phyloP scores from a whole-genome alignment of 345 rosid species.

The Adansonia digitata region DNA sequence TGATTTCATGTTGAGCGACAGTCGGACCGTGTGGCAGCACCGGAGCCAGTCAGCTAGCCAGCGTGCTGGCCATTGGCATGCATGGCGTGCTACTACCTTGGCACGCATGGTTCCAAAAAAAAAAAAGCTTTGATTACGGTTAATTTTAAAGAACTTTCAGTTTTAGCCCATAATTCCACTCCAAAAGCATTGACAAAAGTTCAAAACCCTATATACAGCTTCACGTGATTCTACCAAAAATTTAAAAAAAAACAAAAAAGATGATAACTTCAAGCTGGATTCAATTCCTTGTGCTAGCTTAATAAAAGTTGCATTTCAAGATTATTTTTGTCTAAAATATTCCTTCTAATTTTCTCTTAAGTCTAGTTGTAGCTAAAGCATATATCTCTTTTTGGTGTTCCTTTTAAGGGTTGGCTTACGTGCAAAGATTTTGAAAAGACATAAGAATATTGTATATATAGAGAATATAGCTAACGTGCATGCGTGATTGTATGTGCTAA shows the following conservation, averaged over 20 bases:
- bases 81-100: background rate
- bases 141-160: background rate
- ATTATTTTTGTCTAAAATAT: background rate
- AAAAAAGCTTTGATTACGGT: background rate
- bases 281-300: background rate
- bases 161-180: background rate
- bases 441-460: background rate
- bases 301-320: background rate
- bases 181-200: background rate
- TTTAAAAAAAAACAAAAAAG: background rate
- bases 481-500: no score
- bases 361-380: background rate
- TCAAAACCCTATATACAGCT: background rate
- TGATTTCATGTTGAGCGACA: slow-evolving; percentile 6
- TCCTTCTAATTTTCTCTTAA: background rate
- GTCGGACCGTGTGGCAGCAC: slow-evolving; percentile 4
- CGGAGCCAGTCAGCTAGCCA: background rate
- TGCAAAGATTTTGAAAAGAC: background rate
- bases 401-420: background rate
- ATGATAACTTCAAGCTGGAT: background rate
- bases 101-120: slow-evolving; percentile 1
- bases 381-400: background rate
- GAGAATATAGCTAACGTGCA: background rate
- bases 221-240: background rate
- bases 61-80: background rate